phyloP scores from a whole-genome alignment of 371 early-diverging fungal species.

The Dinochytrium kinnereticum region DNA sequence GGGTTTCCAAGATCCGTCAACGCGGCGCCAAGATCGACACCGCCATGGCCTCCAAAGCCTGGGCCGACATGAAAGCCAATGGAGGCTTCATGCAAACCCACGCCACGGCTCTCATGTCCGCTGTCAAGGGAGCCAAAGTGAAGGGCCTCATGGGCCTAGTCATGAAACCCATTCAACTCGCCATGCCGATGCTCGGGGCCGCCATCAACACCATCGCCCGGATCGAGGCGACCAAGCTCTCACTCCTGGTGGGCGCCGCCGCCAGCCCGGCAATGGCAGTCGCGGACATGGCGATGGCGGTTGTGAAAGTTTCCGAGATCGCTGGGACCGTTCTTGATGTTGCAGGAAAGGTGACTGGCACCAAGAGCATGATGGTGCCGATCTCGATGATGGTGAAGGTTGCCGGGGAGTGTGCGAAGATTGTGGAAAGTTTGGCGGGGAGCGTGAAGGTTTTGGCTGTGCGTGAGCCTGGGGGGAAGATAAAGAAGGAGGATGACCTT shows the following conservation, averaged over 20 bases:
- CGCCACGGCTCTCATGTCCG: too few species aligned
- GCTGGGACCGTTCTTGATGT: not conserved
- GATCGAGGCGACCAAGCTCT: too few species aligned
- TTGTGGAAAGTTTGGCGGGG: constrained; percentile 1
- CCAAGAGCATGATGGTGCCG: not conserved
- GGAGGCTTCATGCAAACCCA: not conserved
- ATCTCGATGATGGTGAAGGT: not conserved
- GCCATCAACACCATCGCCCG: too few species aligned
- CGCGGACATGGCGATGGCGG: not conserved
- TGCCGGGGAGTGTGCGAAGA: not conserved
- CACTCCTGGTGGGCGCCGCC: too few species aligned
- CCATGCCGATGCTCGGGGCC: not conserved
- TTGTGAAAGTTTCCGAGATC: not conserved
- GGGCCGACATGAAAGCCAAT: not conserved
- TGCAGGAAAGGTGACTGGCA: not conserved
- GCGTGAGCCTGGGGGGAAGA: too few species aligned
- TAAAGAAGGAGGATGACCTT: too few species aligned
- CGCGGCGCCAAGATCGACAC: not conserved
- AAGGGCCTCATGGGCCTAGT: not conserved
- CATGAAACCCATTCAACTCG: not conserved
- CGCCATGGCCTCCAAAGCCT: not conserved
- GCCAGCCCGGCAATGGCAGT: too few species aligned
- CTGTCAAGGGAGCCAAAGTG: not conserved
- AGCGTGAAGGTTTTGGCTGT: too few species aligned
- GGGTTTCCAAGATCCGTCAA: not conserved